These are phyloP conservation scores for Ilex asprella DNA, from an alignment of 257 asterid species.

Conservation along the genomic window DNA sequence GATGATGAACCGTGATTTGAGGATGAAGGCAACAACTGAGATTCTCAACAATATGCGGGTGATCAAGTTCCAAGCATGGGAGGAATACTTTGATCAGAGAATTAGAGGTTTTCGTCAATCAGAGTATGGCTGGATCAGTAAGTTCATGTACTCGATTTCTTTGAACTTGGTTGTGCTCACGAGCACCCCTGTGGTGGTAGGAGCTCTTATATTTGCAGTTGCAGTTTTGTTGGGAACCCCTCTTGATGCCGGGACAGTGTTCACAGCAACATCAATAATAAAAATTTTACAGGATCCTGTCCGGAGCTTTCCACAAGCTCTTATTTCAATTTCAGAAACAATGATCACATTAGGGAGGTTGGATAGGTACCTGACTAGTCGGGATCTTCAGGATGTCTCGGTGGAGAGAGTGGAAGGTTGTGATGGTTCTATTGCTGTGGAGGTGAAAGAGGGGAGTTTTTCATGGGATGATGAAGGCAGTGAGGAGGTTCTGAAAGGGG, in stretches of 20 bases:
- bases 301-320: constrained; percentile 53
- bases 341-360: constrained; percentile 51
- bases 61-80: constrained; percentile 82
- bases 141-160: constrained; percentile 32
- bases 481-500: constrained; percentile 24
- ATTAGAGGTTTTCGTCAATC: constrained; percentile 32
- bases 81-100: constrained; percentile 45
- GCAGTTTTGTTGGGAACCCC: constrained; percentile 28
- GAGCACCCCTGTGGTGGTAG: constrained; percentile 39
- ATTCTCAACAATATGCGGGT: constrained; percentile 56
- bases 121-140: constrained; percentile 52
- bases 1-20: constrained; percentile 44
- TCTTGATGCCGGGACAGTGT: constrained; percentile 47
- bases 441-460: constrained; percentile 46
- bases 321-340: constrained; percentile 49
- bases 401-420: constrained; percentile 45
- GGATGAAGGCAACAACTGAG: constrained; percentile 63
- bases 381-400: constrained; percentile 30
- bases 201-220: constrained; percentile 39
- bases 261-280: constrained; percentile 54
- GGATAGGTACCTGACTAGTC: constrained; percentile 44
- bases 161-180: constrained; percentile 38
- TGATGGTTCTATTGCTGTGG: constrained; percentile 29
- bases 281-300: constrained; percentile 66
- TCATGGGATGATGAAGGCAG: constrained; percentile 60